Evolutionary conservation across 257 asterid genomes (phyloP), one percentile per base, ranked within the genome.

Genomic region (Coffea canephora): DNA sequence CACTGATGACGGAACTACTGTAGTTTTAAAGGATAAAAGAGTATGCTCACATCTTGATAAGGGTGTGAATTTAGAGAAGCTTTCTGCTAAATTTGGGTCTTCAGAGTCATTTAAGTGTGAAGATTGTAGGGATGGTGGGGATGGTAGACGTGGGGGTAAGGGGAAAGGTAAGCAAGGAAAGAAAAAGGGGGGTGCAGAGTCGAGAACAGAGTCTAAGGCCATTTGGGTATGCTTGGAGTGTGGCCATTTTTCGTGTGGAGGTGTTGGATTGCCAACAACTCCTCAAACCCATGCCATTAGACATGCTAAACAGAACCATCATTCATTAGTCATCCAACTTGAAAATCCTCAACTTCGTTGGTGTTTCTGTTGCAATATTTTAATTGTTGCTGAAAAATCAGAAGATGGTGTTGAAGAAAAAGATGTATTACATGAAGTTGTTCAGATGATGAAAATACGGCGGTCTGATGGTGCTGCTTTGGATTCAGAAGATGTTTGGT

Each of bases 161-260:
- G 94, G 89, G 45, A 94, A 88, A 83, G 87, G 84, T 50, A 94
- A 91, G 81, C 96, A 86, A 2, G 93, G 91, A 57, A 94, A 90
- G 70, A 84, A 87, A 77, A 94, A 91, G 75, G 91, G 92, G 78
- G 92, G 89, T 57, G 79, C 46, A 48, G 88, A 77, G 69, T 75
- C 90, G 9, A 91, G 86, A 57, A 85, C 89, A 0, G 90, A 76
- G 65, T 78, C 89, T 11, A 92, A 78, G 83, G 87, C 95, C 68
- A 88, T 95, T 77, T 95, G 98, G 99, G 82, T 95, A 78, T 95
- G 99, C 83, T 82, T 95, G 85, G 91, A 79, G 67, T 95, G 99
- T 73, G 98, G 94, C 27, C 90, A 89, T 87, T 88, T 89, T 76
- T 89, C 96, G 3, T 95, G 99, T 74, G 98, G 99, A 78, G 99